These are phyloP conservation scores for Knoxia roxburghii DNA, from an alignment of 257 asterid species.

Conservation along the genomic window DNA sequence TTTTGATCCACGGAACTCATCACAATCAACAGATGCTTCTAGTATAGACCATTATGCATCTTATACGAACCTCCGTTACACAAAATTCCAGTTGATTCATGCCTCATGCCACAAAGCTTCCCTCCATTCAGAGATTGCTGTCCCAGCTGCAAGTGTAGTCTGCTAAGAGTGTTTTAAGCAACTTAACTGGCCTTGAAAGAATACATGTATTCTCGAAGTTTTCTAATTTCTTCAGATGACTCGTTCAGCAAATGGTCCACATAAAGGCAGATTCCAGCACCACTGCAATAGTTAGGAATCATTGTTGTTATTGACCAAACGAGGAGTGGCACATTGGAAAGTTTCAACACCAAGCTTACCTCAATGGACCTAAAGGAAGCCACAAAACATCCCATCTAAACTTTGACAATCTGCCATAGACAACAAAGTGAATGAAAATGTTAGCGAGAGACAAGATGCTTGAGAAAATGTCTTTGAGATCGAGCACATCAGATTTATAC, in stretches of 20 bases:
- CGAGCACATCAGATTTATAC: not conserved
- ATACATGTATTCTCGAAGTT: conserved; percentile 84
- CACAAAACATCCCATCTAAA: conserved; percentile 83
- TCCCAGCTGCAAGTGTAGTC: not conserved
- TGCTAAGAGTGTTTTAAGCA: not conserved
- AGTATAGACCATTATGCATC: too few species aligned
- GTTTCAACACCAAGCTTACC: conserved; percentile 33
- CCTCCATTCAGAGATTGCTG: too few species aligned
- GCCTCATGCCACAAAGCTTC: too few species aligned
- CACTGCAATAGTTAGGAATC: conserved; percentile 37
- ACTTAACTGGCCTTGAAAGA: conserved; percentile 62
- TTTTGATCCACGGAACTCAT: not conserved
- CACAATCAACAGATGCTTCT: not conserved
- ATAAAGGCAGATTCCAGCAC: conserved; percentile 65
- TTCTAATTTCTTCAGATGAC: conserved; percentile 77
- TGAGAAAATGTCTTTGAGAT: not conserved
- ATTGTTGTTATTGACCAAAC: conserved; percentile 19
- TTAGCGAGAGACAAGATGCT: not conserved
- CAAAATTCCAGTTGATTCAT: too few species aligned
- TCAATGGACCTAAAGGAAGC: conserved; percentile 79
- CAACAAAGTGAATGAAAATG: conserved; percentile 8
- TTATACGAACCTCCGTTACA: too few species aligned
- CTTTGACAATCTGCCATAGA: conserved; percentile 64
- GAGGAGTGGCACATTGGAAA: not conserved
- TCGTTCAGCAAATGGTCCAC: conserved; percentile 64